Evolutionary conservation across 257 asterid genomes (phyloP).

Genomic region (Petunia axillaris): DNA sequence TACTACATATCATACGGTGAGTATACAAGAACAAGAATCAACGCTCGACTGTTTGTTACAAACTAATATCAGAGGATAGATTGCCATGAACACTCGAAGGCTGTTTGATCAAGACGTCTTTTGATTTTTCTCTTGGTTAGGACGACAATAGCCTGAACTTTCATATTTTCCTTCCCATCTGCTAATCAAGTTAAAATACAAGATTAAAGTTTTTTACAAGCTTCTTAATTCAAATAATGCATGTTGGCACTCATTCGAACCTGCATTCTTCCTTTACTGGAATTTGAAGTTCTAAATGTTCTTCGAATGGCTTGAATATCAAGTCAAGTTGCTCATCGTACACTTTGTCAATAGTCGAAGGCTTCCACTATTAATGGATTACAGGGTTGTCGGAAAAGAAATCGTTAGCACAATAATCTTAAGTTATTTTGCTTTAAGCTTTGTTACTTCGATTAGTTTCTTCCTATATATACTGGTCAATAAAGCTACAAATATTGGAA

Average conservation of each 20-base stretch:
- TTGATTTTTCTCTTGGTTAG: background rate
- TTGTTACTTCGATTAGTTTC: no score
- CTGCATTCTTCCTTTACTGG: background rate
- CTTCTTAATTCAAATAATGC: background rate
- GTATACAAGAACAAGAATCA: background rate
- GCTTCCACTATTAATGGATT: background rate
- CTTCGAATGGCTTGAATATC: conserved; percentile 11
- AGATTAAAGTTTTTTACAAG: background rate
- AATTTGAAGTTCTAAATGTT: conserved; percentile 11
- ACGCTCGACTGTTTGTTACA: background rate
- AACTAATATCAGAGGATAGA: background rate
- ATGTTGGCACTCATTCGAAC: background rate
- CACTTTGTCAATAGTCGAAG: conserved; percentile 43
- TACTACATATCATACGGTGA: background rate
- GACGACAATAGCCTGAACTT: background rate
- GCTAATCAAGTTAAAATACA: background rate
- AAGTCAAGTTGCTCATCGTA: conserved; percentile 26
- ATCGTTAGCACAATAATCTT: no score
- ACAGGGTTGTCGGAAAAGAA: no score
- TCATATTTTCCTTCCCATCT: background rate
- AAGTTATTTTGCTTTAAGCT: no score
- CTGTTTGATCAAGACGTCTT: background rate
- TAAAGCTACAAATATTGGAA: background rate
- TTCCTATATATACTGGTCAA: background rate
- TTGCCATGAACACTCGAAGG: background rate